Conservation (phyloP, 2,329 filamentous ascomycete genomes). For the Sarocladium oryzae region DNA sequence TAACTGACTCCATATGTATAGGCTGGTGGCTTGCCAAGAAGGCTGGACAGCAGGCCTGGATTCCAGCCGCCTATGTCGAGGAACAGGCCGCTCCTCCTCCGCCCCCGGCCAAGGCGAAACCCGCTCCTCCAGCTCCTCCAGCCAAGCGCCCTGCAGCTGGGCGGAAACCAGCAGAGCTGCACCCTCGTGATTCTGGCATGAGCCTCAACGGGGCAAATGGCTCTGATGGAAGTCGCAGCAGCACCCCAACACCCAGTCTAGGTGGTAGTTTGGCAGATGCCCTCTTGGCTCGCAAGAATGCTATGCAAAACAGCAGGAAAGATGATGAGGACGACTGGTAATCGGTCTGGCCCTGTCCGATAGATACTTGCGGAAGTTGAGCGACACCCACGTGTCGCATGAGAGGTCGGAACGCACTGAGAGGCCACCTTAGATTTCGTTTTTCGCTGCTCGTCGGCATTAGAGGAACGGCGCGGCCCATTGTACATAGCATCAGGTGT, state of each 20-base stretch:
- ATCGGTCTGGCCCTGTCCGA: not conserved
- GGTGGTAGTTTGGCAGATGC: conserved; percentile 72
- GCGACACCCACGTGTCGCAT: too few relatives aligned
- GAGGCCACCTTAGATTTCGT: too few relatives aligned
- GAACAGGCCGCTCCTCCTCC: conserved; percentile 67
- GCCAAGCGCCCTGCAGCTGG: conserved; percentile 69
- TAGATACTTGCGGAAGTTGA: too few relatives aligned
- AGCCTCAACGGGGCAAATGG: conserved; percentile 51
- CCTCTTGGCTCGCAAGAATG: conserved; percentile 67
- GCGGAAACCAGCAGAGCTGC: conserved; percentile 63
- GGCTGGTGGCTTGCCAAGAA: conserved; percentile 96
- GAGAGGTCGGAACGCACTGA: too few relatives aligned
- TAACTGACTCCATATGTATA: conserved; percentile 33
- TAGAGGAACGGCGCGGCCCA: too few relatives aligned
- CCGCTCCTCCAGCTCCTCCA: conserved; percentile 69
- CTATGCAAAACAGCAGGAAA: conserved; percentile 64
- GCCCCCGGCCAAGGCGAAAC: conserved; percentile 51
- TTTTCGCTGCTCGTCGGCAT: too few relatives aligned
- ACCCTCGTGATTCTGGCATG: conserved; percentile 66
- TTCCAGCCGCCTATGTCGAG: conserved; percentile 89
- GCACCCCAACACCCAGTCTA: conserved; percentile 64
- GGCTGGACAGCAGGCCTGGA: conserved; percentile 71
- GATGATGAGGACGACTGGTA: conserved; percentile 71
- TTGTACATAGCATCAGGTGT: not conserved
- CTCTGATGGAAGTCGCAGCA: conserved; percentile 58